Conservation (phyloP, 2,329 filamentous ascomycete genomes). For the Seiridium cupressi region DNA sequence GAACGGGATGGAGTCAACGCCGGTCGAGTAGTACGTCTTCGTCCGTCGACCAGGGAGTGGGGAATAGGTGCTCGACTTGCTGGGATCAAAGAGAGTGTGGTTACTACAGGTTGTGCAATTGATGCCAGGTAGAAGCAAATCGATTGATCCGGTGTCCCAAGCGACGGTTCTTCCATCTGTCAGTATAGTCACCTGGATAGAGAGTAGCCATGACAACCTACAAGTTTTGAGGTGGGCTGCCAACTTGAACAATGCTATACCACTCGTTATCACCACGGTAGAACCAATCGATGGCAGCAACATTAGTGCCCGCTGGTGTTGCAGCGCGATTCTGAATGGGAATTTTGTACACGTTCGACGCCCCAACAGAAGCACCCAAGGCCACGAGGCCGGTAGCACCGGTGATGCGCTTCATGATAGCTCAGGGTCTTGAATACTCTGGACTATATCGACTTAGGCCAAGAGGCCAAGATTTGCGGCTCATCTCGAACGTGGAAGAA, state of each 20-base stretch:
- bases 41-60: conserved; percentile 14
- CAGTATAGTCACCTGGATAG: too few species aligned
- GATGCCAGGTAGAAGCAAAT: conserved; percentile 24
- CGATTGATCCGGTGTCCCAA: conserved; percentile 28
- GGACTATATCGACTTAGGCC: neutral
- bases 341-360: neutral
- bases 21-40: conserved; percentile 21
- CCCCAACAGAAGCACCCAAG: neutral
- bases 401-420: neutral
- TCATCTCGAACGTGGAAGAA: neutral
- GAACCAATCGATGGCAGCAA: conserved; percentile 1
- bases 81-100: conserved; percentile 23
- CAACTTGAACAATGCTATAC: conserved; percentile 11
- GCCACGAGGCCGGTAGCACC: neutral
- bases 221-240: conserved; percentile 22
- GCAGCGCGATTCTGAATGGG: neutral
- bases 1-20: conserved; percentile 26
- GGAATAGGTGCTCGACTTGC: conserved; percentile 26
- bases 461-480: neutral
- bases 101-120: conserved; percentile 26
- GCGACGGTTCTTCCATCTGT: too few species aligned
- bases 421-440: neutral
- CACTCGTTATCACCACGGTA: conserved; percentile 8
- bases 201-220: too few species aligned
- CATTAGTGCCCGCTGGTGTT: neutral